Evolutionary conservation across 2,329 filamentous ascomycete species (phyloP).

Genomic region (Colletotrichum sp.): DNA sequence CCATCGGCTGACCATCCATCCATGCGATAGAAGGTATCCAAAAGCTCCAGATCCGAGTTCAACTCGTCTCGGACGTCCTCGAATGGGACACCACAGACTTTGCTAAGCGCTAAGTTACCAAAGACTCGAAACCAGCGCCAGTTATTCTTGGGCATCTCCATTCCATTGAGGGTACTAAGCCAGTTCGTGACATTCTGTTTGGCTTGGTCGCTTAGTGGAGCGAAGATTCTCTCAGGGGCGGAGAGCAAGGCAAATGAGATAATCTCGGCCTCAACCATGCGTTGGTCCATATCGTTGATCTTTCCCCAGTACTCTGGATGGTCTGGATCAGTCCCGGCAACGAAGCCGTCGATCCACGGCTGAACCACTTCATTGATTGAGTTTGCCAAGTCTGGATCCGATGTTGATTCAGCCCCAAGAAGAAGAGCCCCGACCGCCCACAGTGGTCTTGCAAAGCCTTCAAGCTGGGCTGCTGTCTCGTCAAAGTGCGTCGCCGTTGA

Average conservation of each 20-base stretch:
- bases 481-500: slow-evolving; percentile 47
- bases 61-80: slow-evolving; percentile 40
- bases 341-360: slow-evolving; percentile 37
- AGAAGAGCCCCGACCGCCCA: slow-evolving; percentile 43
- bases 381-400: neutral
- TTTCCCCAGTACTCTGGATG: slow-evolving; percentile 52
- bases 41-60: slow-evolving; percentile 42
- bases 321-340: slow-evolving; percentile 35
- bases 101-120: slow-evolving; percentile 50
- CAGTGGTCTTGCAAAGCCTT: slow-evolving; percentile 47
- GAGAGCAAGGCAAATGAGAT: slow-evolving; percentile 52
- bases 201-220: slow-evolving; percentile 28
- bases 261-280: slow-evolving; percentile 61
- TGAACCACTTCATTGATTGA: slow-evolving; percentile 14
- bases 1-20: slow-evolving; percentile 56
- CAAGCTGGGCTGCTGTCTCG: slow-evolving; percentile 48
- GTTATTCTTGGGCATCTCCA: slow-evolving; percentile 52
- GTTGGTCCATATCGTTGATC: slow-evolving; percentile 50
- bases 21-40: slow-evolving; percentile 49
- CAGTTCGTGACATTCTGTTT: slow-evolving; percentile 43
- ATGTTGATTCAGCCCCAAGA: slow-evolving; percentile 37
- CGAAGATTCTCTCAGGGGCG: slow-evolving; percentile 42
- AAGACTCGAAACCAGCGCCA: slow-evolving; percentile 61
- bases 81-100: slow-evolving; percentile 41
- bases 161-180: slow-evolving; percentile 47